Conservation (phyloP, 1,284 basidiomycete species). For the Porogramme epimiltina region DNA sequence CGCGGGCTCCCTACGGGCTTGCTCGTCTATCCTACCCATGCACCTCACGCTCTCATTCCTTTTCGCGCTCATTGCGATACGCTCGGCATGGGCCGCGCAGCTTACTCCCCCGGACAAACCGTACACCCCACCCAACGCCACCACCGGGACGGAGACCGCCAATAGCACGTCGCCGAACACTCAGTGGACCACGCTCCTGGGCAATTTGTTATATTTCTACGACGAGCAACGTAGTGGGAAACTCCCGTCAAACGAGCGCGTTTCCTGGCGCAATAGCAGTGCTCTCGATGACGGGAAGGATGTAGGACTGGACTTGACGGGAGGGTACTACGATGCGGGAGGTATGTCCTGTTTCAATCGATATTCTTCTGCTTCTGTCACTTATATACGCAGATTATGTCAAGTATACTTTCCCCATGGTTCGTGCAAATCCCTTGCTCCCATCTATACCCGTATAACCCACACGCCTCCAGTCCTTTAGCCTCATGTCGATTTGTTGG, state of each 20-base stretch:
- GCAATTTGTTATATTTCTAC: constrained; percentile 86
- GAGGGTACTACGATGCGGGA: constrained; percentile 93
- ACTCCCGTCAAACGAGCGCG: constrained; percentile 71
- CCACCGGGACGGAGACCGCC: constrained; percentile 57
- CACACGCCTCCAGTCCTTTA: constrained; percentile 55
- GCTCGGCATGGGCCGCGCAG: constrained; percentile 39
- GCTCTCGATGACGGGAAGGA: constrained; percentile 77
- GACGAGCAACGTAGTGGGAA: constrained; percentile 87
- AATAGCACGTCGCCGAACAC: constrained; percentile 53
- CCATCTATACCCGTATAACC: background rate
- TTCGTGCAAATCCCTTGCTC: constrained; percentile 40
- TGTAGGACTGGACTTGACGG: constrained; percentile 73
- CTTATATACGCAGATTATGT: constrained; percentile 68
- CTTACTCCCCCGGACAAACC: constrained; percentile 62
- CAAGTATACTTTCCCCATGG: constrained; percentile 82
- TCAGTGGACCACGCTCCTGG: constrained; percentile 83
- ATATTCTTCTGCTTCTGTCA: background rate
- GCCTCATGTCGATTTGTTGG: constrained; percentile 86
- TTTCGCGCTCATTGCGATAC: no score
- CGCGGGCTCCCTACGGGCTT: no score
- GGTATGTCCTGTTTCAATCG: constrained; percentile 42
- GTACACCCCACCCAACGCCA: constrained; percentile 63
- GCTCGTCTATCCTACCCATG: no score
- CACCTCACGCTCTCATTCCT: no score
- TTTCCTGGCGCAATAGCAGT: constrained; percentile 86